Base-by-base conservation (phyloP, 2,329 filamentous ascomycete species). In the Aureobasidium sp. region DNA sequence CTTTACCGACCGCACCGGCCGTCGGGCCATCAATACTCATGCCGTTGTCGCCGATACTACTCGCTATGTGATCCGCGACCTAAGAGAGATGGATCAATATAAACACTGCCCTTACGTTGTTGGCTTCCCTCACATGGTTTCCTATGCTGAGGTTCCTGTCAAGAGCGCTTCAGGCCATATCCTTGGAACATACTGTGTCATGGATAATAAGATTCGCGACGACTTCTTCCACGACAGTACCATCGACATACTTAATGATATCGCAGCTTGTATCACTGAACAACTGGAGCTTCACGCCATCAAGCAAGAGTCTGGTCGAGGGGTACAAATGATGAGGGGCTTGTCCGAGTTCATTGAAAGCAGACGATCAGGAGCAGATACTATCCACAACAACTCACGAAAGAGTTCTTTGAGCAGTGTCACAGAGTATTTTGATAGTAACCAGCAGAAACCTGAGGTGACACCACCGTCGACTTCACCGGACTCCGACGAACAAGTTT, bases 111-210 rank as follows among this genome's bases (percentile, higher is more conserved):
- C 69, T 1, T 74, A 73, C 51, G 72, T 74, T 17, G 61, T 58
- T 0, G 66, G 61, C 36, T 72, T 67, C 62, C 73, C 73, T 3
- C 67, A 67, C 44, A 70, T 74, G 57, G 66, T 67, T 0, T 74
- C 70, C 7, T 73, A 74, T 42, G 65, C 69, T 9, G 73, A 74
- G 56, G 71, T 74, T 9, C 72, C 72, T 3, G 64, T 74, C 9
- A 65, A 68, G 27, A 73, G 69, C 23, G 67, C 70, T 3, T 65
- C 68, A 2, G 71, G 71, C 13, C 70, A 69, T 42, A 62, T 73
- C 4, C 67, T 74, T 3, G 72, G 72, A 17, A 69, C 68, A 36
- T 72, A 72, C 60, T 73, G 71, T 64, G 70, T 73, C 42, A 67
- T 73, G 46, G 70, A 74, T 62, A 67, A 67, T 56, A 67, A 69